phyloP scores from a whole-genome alignment of 2,329 filamentous ascomycete species.

The Aspergillus glaucus region DNA sequence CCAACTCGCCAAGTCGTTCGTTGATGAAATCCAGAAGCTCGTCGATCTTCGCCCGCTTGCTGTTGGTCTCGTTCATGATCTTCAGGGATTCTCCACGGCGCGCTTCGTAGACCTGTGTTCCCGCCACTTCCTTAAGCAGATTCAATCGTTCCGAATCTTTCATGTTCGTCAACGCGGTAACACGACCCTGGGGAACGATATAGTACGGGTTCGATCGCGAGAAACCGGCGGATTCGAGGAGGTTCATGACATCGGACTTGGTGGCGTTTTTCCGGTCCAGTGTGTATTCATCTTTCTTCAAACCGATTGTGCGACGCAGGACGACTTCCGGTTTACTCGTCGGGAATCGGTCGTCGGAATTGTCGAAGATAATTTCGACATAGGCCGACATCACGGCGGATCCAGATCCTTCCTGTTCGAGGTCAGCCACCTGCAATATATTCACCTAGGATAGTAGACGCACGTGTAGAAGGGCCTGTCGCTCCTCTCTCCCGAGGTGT shows the following conservation, averaged over 20 bases:
- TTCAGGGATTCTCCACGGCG: slow-evolving; percentile 86
- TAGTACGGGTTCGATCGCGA: slow-evolving; percentile 98
- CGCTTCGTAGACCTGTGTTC: slow-evolving; percentile 93
- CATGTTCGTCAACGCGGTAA: slow-evolving; percentile 96
- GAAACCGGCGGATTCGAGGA: slow-evolving; percentile 93
- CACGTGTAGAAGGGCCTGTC: slow-evolving; percentile 84
- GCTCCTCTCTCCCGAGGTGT: slow-evolving; percentile 91
- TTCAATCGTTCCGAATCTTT: slow-evolving; percentile 88
- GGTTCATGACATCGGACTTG: slow-evolving; percentile 87
- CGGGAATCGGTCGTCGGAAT: slow-evolving; percentile 89
- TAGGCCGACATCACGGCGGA: slow-evolving; percentile 99
- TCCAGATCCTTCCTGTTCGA: slow-evolving; percentile 72
- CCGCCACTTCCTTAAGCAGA: slow-evolving; percentile 93
- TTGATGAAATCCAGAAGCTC: slow-evolving; percentile 88
- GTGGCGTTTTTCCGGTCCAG: slow-evolving; percentile 95
- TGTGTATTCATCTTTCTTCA: slow-evolving; percentile 98
- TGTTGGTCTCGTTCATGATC: slow-evolving; percentile 95
- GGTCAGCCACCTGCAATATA: slow-evolving; percentile 19
- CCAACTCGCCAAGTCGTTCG: slow-evolving; percentile 77
- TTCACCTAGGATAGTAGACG: slow-evolving; percentile 10
- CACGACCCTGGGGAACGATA: slow-evolving; percentile 94
- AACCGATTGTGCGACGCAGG: slow-evolving; percentile 85
- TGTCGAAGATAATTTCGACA: slow-evolving; percentile 98
- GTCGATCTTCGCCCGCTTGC: slow-evolving; percentile 91
- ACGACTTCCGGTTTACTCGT: slow-evolving; percentile 87